Percentiles rank a stretch among this genome's conserved stretches.
phyloP scores from a whole-genome alignment of 169 alveolate genomes.

The Plasmodium vivax region DNA sequence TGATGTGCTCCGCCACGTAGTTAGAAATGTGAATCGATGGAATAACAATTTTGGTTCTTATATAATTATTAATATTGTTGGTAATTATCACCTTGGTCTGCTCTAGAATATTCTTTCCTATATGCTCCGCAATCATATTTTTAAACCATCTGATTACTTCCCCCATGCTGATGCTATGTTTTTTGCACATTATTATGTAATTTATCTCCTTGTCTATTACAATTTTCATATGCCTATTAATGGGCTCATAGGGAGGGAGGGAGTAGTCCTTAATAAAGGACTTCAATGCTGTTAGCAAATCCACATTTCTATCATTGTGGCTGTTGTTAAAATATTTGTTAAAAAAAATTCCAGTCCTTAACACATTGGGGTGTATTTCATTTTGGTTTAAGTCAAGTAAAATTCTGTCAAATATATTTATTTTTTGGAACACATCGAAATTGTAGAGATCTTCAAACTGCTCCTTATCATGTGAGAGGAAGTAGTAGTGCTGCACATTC shows the following conservation, averaged over 20 bases:
- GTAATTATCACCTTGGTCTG: constrained; percentile 58
- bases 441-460: constrained; percentile 31
- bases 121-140: constrained; percentile 64
- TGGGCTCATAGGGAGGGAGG: constrained; percentile 80
- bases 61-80: constrained; percentile 69
- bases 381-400: constrained; percentile 74
- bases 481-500: constrained; percentile 24
- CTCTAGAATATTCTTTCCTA: constrained; percentile 51
- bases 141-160: constrained; percentile 82
- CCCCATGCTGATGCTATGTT: constrained; percentile 82
- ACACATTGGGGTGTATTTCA: constrained; percentile 78
- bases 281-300: constrained; percentile 77
- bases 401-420: constrained; percentile 66
- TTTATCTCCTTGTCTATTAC: constrained; percentile 78
- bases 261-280: constrained; percentile 80
- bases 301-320: constrained; percentile 78
- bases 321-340: constrained; percentile 73
- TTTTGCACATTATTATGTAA: constrained; percentile 78
- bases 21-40: constrained; percentile 69
- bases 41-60: constrained; percentile 62
- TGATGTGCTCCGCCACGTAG: constrained; percentile 47
- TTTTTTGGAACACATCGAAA: constrained; percentile 55
- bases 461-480: constrained; percentile 30
- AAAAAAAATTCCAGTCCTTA: constrained; percentile 81
- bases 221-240: constrained; percentile 78